These are phyloP conservation scores for Agaricus sinodeliciosus DNA, from an alignment of 768 basidiomycete genomes.

Conservation along the genomic window DNA sequence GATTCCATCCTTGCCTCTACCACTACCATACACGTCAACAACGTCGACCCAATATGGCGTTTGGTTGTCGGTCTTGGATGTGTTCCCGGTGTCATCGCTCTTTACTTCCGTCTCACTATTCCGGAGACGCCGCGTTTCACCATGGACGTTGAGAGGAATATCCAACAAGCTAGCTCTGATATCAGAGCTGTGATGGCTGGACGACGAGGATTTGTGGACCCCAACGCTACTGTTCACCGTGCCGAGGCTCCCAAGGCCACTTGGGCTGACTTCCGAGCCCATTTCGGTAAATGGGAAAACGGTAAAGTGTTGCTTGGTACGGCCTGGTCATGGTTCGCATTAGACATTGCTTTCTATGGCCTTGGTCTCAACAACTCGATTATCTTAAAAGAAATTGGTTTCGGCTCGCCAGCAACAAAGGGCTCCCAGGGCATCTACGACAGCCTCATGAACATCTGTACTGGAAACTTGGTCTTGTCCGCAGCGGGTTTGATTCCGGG, in stretches of 20 bases:
- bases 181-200: conserved; percentile 60
- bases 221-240: conserved; percentile 52
- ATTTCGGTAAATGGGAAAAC: conserved; percentile 76
- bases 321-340: conserved; percentile 84
- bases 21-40: conserved; percentile 28
- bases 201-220: conserved; percentile 40
- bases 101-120: conserved; percentile 91
- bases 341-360: conserved; percentile 55
- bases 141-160: conserved; percentile 87
- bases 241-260: conserved; percentile 64
- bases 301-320: conserved; percentile 73
- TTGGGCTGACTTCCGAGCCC: conserved; percentile 54
- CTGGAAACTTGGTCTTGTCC: conserved; percentile 74
- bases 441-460: conserved; percentile 54
- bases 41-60: conserved; percentile 80
- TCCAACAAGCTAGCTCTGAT: conserved; percentile 67
- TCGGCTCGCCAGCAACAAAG: conserved; percentile 39
- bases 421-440: conserved; percentile 41
- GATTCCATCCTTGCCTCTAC: conserved; percentile 35
- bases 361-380: conserved; percentile 78
- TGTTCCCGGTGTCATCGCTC: conserved; percentile 71
- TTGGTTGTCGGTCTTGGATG: conserved; percentile 85
- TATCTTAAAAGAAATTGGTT: conserved; percentile 71
- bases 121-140: conserved; percentile 89
- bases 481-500: conserved; percentile 79